These are phyloP conservation scores for Fusarium phyllophilum DNA, from an alignment of 2,329 filamentous ascomycete species.

Conservation along the genomic window DNA sequence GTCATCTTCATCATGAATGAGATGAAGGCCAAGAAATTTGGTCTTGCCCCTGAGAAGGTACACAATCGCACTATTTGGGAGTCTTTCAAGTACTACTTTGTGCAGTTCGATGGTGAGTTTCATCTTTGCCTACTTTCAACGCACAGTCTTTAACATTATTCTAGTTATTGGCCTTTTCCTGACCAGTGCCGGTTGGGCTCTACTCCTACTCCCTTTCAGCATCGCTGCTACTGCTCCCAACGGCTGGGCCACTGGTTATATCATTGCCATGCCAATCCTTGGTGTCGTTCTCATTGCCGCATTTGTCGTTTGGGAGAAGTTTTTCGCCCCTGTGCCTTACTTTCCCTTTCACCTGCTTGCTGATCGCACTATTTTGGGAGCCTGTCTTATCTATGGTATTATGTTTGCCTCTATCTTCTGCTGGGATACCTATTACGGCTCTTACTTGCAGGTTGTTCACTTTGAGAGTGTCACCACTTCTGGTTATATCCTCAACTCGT, in stretches of 20 bases:
- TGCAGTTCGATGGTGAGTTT: conserved; percentile 21
- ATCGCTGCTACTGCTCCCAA: conserved; percentile 20
- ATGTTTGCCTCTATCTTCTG: conserved; percentile 38
- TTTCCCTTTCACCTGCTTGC: conserved; percentile 30
- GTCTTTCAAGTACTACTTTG: conserved; percentile 4
- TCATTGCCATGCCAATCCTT: conserved; percentile 23
- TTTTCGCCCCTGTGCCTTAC: conserved; percentile 30
- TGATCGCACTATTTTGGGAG: conserved; percentile 26
- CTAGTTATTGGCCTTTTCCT: conserved; percentile 11
- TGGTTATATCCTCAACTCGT: conserved; percentile 58
- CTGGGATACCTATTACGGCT: conserved; percentile 62
- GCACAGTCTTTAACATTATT: not conserved
- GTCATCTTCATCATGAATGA: conserved; percentile 49
- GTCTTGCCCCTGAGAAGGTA: not conserved
- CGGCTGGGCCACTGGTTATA: conserved; percentile 21
- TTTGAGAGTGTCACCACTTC: conserved; percentile 51
- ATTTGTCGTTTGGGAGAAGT: conserved; percentile 55
- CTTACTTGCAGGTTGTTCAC: conserved; percentile 61
- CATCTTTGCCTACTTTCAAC: not conserved
- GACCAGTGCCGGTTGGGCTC: not conserved
- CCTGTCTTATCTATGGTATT: conserved; percentile 24
- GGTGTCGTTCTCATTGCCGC: conserved; percentile 47
- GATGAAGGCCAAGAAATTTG: conserved; percentile 37
- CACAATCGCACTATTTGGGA: not conserved
- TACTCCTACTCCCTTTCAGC: conserved; percentile 19